Percentiles rank a stretch among this genome's conserved stretches.
Evolutionary conservation across 257 asterid species (phyloP).

Genomic region (Solanum bulbocastanum): DNA sequence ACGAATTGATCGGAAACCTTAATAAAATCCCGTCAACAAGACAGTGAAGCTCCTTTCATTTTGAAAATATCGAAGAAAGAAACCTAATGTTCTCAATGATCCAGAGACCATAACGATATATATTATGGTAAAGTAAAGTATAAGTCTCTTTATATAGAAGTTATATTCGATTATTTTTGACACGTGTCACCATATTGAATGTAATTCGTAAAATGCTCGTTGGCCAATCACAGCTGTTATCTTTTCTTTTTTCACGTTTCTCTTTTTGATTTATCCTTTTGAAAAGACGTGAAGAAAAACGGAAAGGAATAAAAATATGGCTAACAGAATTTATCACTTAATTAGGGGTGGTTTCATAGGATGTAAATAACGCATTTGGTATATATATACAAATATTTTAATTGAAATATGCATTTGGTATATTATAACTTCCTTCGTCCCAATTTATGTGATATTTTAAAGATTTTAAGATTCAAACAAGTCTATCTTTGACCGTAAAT

Average conservation of each 20-base stretch:
- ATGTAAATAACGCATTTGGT: neutral
- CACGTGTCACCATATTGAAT: neutral
- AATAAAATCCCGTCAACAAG: conserved; percentile 1
- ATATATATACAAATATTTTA: too few relatives aligned
- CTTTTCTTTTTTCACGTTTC: neutral
- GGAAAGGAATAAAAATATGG: neutral
- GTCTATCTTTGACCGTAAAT: too few relatives aligned
- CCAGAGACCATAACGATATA: neutral
- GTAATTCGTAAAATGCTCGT: neutral
- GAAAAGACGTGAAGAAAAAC: neutral
- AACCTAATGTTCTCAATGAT: neutral
- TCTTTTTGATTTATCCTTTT: neutral
- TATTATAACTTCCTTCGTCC: too few relatives aligned
- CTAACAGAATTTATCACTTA: neutral
- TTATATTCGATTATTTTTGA: neutral
- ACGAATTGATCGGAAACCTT: conserved; percentile 3
- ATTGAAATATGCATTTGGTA: too few relatives aligned
- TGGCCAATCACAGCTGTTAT: conserved; percentile 4
- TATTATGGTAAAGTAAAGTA: neutral
- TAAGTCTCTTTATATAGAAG: neutral
- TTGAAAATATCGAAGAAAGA: too few relatives aligned
- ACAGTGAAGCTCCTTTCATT: conserved; percentile 2
- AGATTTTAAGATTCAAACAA: too few relatives aligned
- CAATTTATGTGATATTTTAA: too few relatives aligned
- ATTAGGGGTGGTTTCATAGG: neutral